A percentile compares a stretch with the other conserved stretches of the same genome.
Conservation (phyloP, 31 red algal species). For the Endocladia muricata region DNA sequence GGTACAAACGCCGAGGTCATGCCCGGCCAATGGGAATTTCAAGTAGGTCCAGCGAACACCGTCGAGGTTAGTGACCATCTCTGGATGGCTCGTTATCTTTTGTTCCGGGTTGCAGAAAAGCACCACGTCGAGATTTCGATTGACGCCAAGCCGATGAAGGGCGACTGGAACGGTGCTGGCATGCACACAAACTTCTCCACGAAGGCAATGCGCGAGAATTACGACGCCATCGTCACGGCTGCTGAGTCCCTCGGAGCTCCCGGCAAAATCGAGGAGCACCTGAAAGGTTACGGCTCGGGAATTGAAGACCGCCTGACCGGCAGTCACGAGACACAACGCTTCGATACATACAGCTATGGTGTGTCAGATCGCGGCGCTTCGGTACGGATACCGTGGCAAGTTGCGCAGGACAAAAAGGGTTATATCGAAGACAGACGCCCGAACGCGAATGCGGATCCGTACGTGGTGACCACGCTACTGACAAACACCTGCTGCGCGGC, state of each 20-base stretch:
- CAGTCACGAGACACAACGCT: constrained; percentile 84
- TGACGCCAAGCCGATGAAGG: constrained; percentile 88
- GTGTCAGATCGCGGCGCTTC: constrained; percentile 86
- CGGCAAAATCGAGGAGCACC: constrained; percentile 77
- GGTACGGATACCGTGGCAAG: constrained; percentile 55
- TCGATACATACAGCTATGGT: constrained; percentile 73
- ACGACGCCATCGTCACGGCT: constrained; percentile 62
- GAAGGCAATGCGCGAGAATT: constrained; percentile 76
- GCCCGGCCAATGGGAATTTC: constrained; percentile 99
- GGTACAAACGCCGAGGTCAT: constrained; percentile 98
- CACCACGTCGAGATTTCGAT: constrained; percentile 63
- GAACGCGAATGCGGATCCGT: constrained; percentile 73
- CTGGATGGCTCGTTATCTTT: constrained; percentile 95
- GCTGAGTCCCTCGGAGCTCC: constrained; percentile 51
- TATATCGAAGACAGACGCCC: constrained; percentile 97
- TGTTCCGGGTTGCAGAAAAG: constrained; percentile 85
- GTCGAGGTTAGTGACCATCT: constrained; percentile 78
- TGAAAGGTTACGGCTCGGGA: constrained; percentile 76
- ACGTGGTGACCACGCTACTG: constrained; percentile 86
- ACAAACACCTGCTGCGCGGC: constrained; percentile 79
- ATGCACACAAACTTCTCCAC: constrained; percentile 98
- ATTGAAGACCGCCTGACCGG: constrained; percentile 92
- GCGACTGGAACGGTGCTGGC: constrained; percentile 99
- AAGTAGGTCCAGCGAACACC: constrained; percentile 62
- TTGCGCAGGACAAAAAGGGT: constrained; percentile 80